These are phyloP conservation scores for Diaporthe citri DNA, from an alignment of 2,329 filamentous ascomycete genomes.

Conservation along the genomic window DNA sequence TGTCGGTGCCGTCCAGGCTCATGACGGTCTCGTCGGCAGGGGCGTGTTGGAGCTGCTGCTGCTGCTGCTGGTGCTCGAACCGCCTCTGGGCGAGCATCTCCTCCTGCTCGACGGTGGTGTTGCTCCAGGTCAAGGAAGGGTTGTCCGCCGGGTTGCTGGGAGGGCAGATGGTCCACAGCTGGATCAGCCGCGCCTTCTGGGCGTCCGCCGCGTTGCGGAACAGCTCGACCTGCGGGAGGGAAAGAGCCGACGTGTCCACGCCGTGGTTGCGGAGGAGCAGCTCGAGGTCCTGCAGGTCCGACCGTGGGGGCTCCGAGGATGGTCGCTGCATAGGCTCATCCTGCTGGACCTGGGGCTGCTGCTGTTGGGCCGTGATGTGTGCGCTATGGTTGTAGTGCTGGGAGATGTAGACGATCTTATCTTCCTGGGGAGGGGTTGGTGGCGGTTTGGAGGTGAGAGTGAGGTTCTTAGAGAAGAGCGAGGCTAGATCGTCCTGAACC, in stretches of 20 bases:
- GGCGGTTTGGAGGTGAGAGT: slow-evolving; percentile 66
- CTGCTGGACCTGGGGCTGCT: slow-evolving; percentile 50
- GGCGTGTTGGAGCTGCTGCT: slow-evolving; percentile 43
- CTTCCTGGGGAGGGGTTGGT: slow-evolving; percentile 48
- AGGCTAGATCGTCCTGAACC: slow-evolving; percentile 84
- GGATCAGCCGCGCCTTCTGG: slow-evolving; percentile 80
- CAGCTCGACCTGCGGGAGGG: slow-evolving; percentile 80
- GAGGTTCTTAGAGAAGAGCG: slow-evolving; percentile 82
- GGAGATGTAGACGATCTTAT: slow-evolving; percentile 77
- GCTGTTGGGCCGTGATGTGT: slow-evolving; percentile 64
- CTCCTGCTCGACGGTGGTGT: slow-evolving; percentile 68
- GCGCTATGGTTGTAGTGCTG: slow-evolving; percentile 88
- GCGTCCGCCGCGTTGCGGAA: slow-evolving; percentile 81
- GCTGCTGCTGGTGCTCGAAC: slow-evolving; percentile 66
- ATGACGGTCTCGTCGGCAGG: slow-evolving; percentile 52
- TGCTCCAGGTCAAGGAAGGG: slow-evolving; percentile 64
- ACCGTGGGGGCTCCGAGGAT: slow-evolving; percentile 64
- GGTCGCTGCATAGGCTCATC: slow-evolving; percentile 51
- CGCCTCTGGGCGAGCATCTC: slow-evolving; percentile 71
- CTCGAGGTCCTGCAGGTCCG: slow-evolving; percentile 64
- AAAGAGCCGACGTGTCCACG: slow-evolving; percentile 77
- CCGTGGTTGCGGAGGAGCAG: slow-evolving; percentile 73
- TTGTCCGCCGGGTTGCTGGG: slow-evolving; percentile 70
- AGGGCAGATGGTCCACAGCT: slow-evolving; percentile 88
- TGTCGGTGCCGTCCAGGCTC: slow-evolving; percentile 65